Conservation (phyloP, 2,329 filamentous ascomycete species). For the Botrytis cinerea region DNA sequence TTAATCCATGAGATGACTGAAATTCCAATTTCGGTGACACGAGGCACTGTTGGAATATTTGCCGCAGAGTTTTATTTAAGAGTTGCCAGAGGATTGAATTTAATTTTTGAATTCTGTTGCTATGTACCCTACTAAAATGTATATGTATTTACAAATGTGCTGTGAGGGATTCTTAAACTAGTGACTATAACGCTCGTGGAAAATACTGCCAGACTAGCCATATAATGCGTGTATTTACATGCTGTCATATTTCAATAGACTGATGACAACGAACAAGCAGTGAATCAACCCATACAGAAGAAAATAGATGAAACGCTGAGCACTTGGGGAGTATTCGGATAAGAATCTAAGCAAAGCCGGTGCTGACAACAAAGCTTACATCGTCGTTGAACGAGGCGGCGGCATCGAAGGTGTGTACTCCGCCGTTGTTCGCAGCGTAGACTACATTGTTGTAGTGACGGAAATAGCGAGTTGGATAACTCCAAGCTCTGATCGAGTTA, state of each 20-base stretch:
- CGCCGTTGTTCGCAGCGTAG: slow-evolving; percentile 56
- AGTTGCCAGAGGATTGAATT: not conserved
- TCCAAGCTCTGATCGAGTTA: slow-evolving; percentile 57
- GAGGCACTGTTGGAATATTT: not conserved
- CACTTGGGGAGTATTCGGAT: not conserved
- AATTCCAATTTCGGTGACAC: not conserved
- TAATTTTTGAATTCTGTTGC: not conserved
- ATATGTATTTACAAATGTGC: slow-evolving; percentile 1
- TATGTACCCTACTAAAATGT: not conserved
- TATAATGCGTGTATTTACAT: not conserved
- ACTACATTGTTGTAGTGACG: slow-evolving; percentile 53
- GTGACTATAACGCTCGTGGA: not conserved
- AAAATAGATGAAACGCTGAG: not conserved
- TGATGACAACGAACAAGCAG: not conserved
- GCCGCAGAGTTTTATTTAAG: not conserved
- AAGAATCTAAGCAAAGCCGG: slow-evolving; percentile 47
- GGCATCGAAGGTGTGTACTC: slow-evolving; percentile 56
- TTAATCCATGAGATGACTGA: not conserved
- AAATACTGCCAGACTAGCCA: not conserved
- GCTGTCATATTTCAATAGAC: too few species aligned
- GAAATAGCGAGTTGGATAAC: slow-evolving; percentile 59
- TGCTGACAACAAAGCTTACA: slow-evolving; percentile 52
- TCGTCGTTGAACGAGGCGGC: slow-evolving; percentile 54
- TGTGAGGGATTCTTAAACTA: not conserved
- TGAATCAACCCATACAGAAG: not conserved